phyloP scores from a whole-genome alignment of 2,329 filamentous ascomycete genomes.

The Aspergillus fructus region DNA sequence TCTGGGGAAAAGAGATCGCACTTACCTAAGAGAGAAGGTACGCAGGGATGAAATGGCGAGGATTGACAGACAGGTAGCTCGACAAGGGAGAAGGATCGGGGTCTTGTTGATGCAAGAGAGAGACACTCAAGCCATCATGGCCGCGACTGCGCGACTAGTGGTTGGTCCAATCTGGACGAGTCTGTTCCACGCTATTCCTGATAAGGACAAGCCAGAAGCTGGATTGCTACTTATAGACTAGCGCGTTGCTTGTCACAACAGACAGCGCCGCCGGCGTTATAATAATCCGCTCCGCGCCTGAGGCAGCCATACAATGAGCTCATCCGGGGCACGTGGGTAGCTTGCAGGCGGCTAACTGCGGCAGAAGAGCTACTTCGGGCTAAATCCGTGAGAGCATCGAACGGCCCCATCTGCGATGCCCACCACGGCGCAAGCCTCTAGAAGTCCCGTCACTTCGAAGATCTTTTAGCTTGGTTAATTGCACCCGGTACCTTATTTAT shows the following conservation, averaged over 20 bases:
- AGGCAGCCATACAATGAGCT: background rate
- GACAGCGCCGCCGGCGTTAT: background rate
- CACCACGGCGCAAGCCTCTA: background rate
- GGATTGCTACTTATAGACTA: background rate
- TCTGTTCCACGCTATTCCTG: constrained; percentile 10
- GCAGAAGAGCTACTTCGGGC: constrained; percentile 8
- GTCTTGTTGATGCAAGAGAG: background rate
- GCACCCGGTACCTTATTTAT: background rate
- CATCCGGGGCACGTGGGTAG: background rate
- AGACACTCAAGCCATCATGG: constrained; percentile 16
- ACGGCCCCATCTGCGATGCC: constrained; percentile 1
- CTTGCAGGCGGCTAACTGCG: background rate
- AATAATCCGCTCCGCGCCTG: background rate
- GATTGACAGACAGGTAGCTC: constrained; percentile 1
- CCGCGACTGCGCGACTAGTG: constrained; percentile 13
- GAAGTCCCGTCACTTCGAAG: background rate
- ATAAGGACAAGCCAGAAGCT: background rate
- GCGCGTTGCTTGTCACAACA: background rate
- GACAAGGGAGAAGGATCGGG: constrained; percentile 6
- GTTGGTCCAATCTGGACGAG: constrained; percentile 14
- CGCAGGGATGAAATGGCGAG: constrained; percentile 1
- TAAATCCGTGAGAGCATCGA: constrained; percentile 2
- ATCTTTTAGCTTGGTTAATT: constrained; percentile 3
- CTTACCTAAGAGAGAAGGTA: constrained; percentile 11
- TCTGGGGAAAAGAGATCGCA: constrained; percentile 1